Evolutionary conservation across 2,329 filamentous ascomycete genomes (phyloP).

Genomic region (Corniculantispora saksenae): DNA sequence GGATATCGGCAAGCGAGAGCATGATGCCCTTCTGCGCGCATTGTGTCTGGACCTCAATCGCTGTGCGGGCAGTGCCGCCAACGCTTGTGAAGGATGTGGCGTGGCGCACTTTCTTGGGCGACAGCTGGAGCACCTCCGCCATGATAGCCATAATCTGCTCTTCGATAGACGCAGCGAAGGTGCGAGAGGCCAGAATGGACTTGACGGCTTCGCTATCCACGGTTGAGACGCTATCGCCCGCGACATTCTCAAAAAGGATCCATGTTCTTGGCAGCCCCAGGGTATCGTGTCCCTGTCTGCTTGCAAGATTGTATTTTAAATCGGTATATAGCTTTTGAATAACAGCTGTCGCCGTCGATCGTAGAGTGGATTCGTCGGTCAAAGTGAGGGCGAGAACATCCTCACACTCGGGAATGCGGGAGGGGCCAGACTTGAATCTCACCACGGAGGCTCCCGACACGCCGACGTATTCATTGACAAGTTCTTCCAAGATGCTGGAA

Average conservation of each 20-base stretch:
- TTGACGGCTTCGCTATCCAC: not conserved
- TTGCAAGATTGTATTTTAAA: not conserved
- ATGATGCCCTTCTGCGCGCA: not conserved
- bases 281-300: no score
- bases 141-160: not conserved
- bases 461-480: not conserved
- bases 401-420: not conserved
- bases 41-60: not conserved
- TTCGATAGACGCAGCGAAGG: not conserved
- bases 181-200: not conserved
- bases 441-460: not conserved
- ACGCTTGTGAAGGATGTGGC: not conserved
- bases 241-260: not conserved
- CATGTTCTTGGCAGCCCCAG: not conserved
- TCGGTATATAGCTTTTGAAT: not conserved
- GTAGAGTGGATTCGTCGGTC: not conserved
- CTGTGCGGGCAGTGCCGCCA: not conserved
- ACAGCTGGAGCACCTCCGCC: not conserved
- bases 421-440: not conserved
- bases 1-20: not conserved
- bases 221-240: not conserved
- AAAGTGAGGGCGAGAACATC: not conserved
- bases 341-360: not conserved
- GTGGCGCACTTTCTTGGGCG: not conserved
- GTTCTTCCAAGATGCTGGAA: not conserved